Evolutionary conservation across 768 basidiomycete species (phyloP).

Genomic region (Phlebiopsis flavidoalba): DNA sequence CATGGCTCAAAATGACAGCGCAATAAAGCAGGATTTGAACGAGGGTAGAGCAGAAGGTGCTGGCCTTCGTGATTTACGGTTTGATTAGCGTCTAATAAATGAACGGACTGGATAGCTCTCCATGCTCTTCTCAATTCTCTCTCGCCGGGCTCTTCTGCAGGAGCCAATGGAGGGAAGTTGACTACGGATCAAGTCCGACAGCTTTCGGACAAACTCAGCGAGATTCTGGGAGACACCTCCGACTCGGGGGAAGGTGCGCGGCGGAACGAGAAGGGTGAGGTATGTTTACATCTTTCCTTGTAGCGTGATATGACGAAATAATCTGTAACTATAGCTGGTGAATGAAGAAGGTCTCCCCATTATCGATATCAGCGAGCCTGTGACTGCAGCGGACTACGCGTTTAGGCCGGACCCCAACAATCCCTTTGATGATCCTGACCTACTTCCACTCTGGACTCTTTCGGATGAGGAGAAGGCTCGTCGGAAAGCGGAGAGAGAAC

Average conservation of each 20-base stretch:
- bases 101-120: slow-evolving; percentile 24
- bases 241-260: slow-evolving; percentile 27
- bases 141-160: slow-evolving; percentile 17
- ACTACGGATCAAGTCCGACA: slow-evolving; percentile 45
- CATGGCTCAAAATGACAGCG: slow-evolving; percentile 4
- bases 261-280: slow-evolving; percentile 59
- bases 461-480: slow-evolving; percentile 42
- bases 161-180: slow-evolving; percentile 22
- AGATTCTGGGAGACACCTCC: slow-evolving; percentile 47
- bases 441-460: slow-evolving; percentile 43
- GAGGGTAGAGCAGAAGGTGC: slow-evolving; percentile 32
- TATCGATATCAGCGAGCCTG: slow-evolving; percentile 68
- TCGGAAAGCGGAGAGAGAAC: slow-evolving; percentile 53
- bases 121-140: slow-evolving; percentile 36
- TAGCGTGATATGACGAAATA: slow-evolving; percentile 11
- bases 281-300: slow-evolving; percentile 30
- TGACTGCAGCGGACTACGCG: slow-evolving; percentile 22
- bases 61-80: neutral
- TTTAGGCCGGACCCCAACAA: slow-evolving; percentile 11
- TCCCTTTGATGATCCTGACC: slow-evolving; percentile 35
- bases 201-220: slow-evolving; percentile 54
- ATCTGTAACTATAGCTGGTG: slow-evolving; percentile 41
- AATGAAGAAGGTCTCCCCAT: slow-evolving; percentile 81
- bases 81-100: neutral
- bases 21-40: slow-evolving; percentile 21